phyloP scores from a whole-genome alignment of 257 asterid species.

The Nicotiana otophora region DNA sequence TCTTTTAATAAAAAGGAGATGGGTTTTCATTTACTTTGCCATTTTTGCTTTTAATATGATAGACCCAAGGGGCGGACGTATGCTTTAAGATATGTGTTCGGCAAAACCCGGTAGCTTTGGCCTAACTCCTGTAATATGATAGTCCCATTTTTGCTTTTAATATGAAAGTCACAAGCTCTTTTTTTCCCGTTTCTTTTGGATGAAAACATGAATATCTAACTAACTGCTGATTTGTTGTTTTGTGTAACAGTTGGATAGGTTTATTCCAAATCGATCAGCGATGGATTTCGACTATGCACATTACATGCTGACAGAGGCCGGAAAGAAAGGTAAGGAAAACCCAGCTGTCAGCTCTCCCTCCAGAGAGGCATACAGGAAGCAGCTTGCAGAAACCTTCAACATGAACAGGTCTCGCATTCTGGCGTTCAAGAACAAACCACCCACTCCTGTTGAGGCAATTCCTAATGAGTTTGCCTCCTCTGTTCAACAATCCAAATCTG shows the following conservation, averaged over 20 bases:
- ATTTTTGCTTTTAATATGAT: not conserved
- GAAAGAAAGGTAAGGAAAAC: constrained; percentile 83
- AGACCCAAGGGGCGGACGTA: not conserved
- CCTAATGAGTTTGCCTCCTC: constrained; percentile 43
- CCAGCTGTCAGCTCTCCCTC: constrained; percentile 63
- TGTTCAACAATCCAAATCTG: constrained; percentile 45
- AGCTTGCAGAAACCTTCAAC: constrained; percentile 78
- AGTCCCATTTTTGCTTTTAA: too few relatives aligned
- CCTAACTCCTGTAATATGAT: too few relatives aligned
- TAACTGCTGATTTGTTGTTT: constrained; percentile 11
- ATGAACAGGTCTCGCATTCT: constrained; percentile 82
- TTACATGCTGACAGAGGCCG: constrained; percentile 72
- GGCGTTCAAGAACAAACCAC: constrained; percentile 92
- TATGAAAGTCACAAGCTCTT: not conserved
- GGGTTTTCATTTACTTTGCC: not conserved
- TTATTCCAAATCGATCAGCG: constrained; percentile 94
- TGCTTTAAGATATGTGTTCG: too few relatives aligned
- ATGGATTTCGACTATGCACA: constrained; percentile 87
- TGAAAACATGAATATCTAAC: not conserved
- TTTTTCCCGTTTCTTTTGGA: not conserved
- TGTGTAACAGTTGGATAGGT: constrained; percentile 74
- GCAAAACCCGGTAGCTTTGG: too few relatives aligned
- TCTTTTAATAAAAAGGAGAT: not conserved
- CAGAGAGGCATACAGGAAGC: constrained; percentile 77
- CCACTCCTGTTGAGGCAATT: constrained; percentile 50